Evolutionary conservation across 2,329 filamentous ascomycete species (phyloP).

Genomic region (Talaromyces marneffei): DNA sequence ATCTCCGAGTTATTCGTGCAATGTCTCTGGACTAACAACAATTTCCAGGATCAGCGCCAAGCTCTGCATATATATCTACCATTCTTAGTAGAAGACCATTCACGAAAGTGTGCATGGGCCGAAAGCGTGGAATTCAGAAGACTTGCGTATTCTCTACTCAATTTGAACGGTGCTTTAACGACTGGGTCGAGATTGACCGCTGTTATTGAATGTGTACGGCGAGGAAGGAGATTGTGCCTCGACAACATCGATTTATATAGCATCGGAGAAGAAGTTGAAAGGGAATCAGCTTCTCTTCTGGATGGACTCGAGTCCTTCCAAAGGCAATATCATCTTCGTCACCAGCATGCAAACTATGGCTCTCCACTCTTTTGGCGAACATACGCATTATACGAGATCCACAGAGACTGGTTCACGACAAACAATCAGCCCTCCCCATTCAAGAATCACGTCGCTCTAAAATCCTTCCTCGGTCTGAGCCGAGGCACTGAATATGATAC

Average conservation of each 20-base stretch:
- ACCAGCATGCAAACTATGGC: constrained; percentile 11
- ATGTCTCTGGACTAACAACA: constrained; percentile 24
- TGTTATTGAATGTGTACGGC: constrained; percentile 33
- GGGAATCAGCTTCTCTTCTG: constrained; percentile 17
- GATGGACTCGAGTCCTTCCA: constrained; percentile 21
- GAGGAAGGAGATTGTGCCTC: constrained; percentile 31
- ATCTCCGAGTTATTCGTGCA: constrained; percentile 49
- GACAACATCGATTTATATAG: constrained; percentile 24
- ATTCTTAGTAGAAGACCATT: constrained; percentile 53
- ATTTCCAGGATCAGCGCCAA: constrained; percentile 18
- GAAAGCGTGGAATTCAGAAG: constrained; percentile 47
- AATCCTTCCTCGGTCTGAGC: constrained; percentile 26
- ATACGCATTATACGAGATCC: constrained; percentile 31
- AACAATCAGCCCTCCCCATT: not conserved
- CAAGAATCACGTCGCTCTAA: constrained; percentile 17
- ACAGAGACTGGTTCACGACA: constrained; percentile 11
- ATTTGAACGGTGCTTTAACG: constrained; percentile 19
- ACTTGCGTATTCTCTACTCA: constrained; percentile 52
- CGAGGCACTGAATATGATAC: constrained; percentile 15
- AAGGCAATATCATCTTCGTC: not conserved
- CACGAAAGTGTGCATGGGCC: constrained; percentile 54
- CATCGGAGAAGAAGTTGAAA: constrained; percentile 17
- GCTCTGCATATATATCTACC: constrained; percentile 57
- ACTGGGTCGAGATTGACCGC: constrained; percentile 18
- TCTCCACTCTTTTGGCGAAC: constrained; percentile 27